phyloP scores from a whole-genome alignment of 2,329 filamentous ascomycete species.

The Venturia effusa region DNA sequence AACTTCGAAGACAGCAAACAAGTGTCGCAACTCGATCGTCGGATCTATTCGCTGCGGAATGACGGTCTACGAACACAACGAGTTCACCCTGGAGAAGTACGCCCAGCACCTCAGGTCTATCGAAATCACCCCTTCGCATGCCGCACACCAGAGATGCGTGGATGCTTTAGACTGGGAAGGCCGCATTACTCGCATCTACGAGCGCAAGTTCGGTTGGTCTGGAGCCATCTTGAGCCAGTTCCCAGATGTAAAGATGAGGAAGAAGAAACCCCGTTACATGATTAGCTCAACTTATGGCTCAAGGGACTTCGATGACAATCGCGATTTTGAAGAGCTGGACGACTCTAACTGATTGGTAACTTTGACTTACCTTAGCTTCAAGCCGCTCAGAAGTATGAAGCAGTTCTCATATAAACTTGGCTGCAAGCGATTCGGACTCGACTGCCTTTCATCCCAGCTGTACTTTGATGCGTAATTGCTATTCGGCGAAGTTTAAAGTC shows the following conservation, averaged over 20 bases:
- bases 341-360: neutral
- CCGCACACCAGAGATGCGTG: neutral
- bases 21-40: neutral
- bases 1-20: neutral
- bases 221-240: neutral
- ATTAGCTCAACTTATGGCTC: neutral
- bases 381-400: no score
- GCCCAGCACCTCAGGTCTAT: neutral
- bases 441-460: no score
- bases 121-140: neutral
- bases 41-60: neutral
- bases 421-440: no score
- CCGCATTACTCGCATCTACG: neutral
- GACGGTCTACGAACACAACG: neutral
- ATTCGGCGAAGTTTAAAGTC: no score
- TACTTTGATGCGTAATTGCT: no score
- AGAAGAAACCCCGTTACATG: neutral
- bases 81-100: neutral
- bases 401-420: neutral
- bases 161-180: neutral
- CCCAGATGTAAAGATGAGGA: neutral
- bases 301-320: neutral
- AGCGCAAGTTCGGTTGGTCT: neutral
- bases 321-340: neutral
- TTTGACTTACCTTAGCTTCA: neutral